Percentiles rank a stretch among this genome's conserved stretches.
Evolutionary conservation across 306 rosid genomes (phyloP).

Genomic region (Dicorynia guianensis): DNA sequence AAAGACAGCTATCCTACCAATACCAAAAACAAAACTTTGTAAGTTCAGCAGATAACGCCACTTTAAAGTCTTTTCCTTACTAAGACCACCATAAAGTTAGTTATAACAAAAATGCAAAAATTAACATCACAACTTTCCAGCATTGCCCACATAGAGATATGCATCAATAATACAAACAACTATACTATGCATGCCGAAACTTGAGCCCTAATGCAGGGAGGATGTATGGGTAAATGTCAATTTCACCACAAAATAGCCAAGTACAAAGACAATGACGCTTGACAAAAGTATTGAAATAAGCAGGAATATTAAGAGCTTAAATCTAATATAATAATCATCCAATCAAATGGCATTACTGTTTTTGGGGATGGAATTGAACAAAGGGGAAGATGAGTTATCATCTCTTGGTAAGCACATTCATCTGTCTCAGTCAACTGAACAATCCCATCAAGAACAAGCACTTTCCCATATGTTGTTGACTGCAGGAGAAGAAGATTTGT

Average conservation of each 20-base stretch:
- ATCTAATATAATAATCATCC: conserved; percentile 17
- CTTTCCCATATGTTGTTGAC: conserved; percentile 89
- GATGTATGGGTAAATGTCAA: neutral
- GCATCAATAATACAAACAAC: neutral
- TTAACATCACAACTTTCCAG: neutral
- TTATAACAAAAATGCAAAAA: neutral
- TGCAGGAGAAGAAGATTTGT: conserved; percentile 45
- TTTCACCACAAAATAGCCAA: neutral
- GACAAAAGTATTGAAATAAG: neutral
- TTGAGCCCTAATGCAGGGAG: too few relatives aligned
- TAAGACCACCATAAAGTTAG: neutral
- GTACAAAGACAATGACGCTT: neutral
- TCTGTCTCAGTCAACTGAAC: conserved; percentile 96
- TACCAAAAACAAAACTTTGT: neutral
- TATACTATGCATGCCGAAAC: neutral
- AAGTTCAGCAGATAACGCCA: neutral
- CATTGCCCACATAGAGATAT: neutral
- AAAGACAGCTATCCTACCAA: neutral
- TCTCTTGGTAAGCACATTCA: conserved; percentile 99
- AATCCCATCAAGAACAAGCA: conserved; percentile 97
- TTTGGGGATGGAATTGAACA: conserved; percentile 89
- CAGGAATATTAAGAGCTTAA: neutral
- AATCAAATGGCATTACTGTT: conserved; percentile 57
- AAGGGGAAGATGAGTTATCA: conserved; percentile 97
- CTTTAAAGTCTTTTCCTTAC: too few relatives aligned